phyloP scores from a whole-genome alignment of 2,329 filamentous ascomycete genomes.

The Colletotrichum shisoi region DNA sequence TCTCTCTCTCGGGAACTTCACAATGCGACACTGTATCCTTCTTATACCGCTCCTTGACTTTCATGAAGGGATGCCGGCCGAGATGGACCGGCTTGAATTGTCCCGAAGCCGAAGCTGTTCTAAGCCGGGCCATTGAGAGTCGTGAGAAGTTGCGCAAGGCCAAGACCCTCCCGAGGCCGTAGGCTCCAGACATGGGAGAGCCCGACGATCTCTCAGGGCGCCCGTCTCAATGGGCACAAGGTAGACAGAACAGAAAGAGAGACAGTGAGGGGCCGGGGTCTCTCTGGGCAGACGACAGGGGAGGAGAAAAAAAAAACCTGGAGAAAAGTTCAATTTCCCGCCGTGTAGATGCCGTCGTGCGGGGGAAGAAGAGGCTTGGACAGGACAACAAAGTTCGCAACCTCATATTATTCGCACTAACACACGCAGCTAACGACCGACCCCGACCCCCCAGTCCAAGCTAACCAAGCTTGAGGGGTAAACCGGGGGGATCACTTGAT shows the following conservation, averaged over 20 bases:
- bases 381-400: not conserved
- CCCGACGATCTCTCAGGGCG: conserved; percentile 10
- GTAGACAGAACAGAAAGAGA: not conserved
- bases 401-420: not conserved
- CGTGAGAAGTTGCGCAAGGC: conserved; percentile 16
- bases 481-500: conserved; percentile 10
- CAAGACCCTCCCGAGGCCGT: conserved; percentile 18
- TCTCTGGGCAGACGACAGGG: not conserved
- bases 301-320: not conserved
- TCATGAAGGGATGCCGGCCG: not conserved
- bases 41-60: conserved; percentile 27
- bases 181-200: not conserved
- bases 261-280: conserved; percentile 19
- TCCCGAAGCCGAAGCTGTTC: conserved; percentile 28
- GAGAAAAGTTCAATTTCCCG: conserved; percentile 17
- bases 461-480: conserved; percentile 12
- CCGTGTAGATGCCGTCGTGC: conserved; percentile 11
- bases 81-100: conserved; percentile 30
- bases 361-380: conserved; percentile 29
- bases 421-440: conserved; percentile 2
- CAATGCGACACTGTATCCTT: conserved; percentile 9
- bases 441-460: conserved; percentile 26
- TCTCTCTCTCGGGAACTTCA: not conserved
- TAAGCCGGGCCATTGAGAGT: conserved; percentile 35
- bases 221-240: not conserved